Evolutionary conservation across 2,329 filamentous ascomycete genomes (phyloP).

Genomic region (Cryphonectria carpinicola): DNA sequence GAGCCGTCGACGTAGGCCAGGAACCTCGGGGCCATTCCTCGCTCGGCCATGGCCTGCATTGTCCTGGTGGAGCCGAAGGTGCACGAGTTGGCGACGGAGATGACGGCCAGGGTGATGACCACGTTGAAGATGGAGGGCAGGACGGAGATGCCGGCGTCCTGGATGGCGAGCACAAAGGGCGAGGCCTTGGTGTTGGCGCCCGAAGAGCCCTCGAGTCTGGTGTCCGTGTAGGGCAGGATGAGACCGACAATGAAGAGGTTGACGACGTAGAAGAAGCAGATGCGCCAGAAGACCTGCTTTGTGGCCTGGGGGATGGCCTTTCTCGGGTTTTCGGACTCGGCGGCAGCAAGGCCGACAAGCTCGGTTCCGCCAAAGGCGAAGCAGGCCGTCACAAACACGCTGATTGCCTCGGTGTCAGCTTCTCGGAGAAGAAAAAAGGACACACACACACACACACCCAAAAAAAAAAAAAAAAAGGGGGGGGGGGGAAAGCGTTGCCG

Average conservation of each 20-base stretch:
- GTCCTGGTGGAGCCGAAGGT: conserved; percentile 56
- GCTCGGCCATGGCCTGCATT: conserved; percentile 53
- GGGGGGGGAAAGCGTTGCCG: too few species aligned
- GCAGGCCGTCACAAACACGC: conserved; percentile 56
- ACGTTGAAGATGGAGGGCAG: conserved; percentile 59
- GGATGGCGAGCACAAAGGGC: conserved; percentile 56
- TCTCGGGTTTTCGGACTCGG: conserved; percentile 53
- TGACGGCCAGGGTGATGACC: conserved; percentile 55
- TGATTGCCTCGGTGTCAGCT: conserved; percentile 18
- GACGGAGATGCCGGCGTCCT: conserved; percentile 53
- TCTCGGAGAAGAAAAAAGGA: background rate
- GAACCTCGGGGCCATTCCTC: conserved; percentile 57
- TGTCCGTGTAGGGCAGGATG: conserved; percentile 49
- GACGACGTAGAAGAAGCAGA: conserved; percentile 56
- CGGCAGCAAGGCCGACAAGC: conserved; percentile 55
- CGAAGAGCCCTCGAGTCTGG: conserved; percentile 42
- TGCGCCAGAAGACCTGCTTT: conserved; percentile 60
- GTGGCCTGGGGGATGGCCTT: conserved; percentile 54
- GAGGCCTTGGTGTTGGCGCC: conserved; percentile 50
- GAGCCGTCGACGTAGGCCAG: conserved; percentile 64
- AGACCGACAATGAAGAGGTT: conserved; percentile 56
- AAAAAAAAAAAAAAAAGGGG: too few species aligned
- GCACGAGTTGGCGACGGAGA: conserved; percentile 56
- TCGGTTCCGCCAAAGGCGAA: conserved; percentile 58
- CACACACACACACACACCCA: too few species aligned